A percentile compares a stretch with the other conserved stretches of the same genome.
Evolutionary conservation across 345 rosid genomes (phyloP).

Genomic region (Cardamine resedifolia): DNA sequence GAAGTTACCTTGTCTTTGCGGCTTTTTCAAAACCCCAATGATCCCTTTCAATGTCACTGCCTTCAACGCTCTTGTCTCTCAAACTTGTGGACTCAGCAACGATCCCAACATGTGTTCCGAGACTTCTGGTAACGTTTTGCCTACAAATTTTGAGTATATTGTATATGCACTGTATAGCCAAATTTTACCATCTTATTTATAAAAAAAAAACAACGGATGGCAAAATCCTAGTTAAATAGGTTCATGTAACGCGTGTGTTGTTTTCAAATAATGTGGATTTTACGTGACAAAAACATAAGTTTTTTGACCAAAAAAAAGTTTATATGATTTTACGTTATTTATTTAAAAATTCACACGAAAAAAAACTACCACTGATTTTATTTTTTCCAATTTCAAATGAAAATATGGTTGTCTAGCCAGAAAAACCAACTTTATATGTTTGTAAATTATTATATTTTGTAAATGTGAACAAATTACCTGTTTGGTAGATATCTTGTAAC

Average conservation of each 20-base stretch:
- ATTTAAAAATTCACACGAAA: background rate
- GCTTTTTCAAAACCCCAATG: constrained; percentile 5
- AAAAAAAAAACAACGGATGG: background rate
- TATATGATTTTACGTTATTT: background rate
- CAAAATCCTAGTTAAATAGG: background rate
- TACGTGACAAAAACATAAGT: too few species aligned
- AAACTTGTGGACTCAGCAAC: constrained; percentile 7
- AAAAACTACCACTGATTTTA: background rate
- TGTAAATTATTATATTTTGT: too few species aligned
- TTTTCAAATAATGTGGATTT: background rate
- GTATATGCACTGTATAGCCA: background rate
- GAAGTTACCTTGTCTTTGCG: constrained; percentile 23
- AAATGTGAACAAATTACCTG: background rate
- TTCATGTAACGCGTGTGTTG: background rate
- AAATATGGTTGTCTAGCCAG: too few species aligned
- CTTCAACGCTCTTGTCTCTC: constrained; percentile 14
- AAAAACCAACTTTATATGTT: too few species aligned
- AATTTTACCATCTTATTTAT: background rate
- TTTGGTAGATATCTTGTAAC: background rate
- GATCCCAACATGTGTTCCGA: constrained; percentile 27
- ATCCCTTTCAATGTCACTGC: constrained; percentile 20
- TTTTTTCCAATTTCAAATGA: too few species aligned
- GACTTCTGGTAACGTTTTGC: constrained; percentile 16
- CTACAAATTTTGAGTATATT: background rate
- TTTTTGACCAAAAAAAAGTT: too few species aligned